Evolutionary conservation across 2,329 filamentous ascomycete genomes (phyloP), one percentile per base, ranked within the genome.

Genomic region (Colletotrichum spinosum): DNA sequence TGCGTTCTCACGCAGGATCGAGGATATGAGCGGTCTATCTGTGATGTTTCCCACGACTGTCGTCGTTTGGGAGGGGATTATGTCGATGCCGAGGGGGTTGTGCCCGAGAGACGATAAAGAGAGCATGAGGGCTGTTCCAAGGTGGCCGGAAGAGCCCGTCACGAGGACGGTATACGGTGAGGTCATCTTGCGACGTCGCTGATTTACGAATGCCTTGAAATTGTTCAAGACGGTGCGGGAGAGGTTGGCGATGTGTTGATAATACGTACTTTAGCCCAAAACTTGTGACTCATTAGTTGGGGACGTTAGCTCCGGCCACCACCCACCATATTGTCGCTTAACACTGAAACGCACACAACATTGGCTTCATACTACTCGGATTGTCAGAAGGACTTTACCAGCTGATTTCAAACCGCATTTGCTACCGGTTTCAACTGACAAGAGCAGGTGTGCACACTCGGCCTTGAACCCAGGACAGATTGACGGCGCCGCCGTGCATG

Each of bases 41-140:
- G 73, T 70, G 67, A 83, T 73, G 13, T 76, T 79, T 33, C 78
- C 79, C 38, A 78, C 69, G 33, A 66, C 67, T 4, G 74, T 74
- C 2, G 81, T 81, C 1, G 78, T 78, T 0, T 70, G 52, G 3
- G 76, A 77, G 10, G 76, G 68, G 25, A 80, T 69, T 52, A 83
- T 79, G 70, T 84, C 81, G 69, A 83, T 75, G 60, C 81, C 81
- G 4, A 81, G 56, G 1, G 81, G 80, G 0, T 50, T 70, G 72
- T 80, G 78, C 55, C 81, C 81, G 3, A 77, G 69, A 0, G 70
- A 61, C 0, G 79, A 78, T 2, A 83, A 73, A 8, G 72, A 67
- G 17, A 83, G 77, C 79, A 83, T 82, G 0, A 83, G 74, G 17
- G 81, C 81, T 1, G 75, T 75, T 67, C 81, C 81, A 9, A 84